phyloP scores from a whole-genome alignment of 2,329 filamentous ascomycete genomes.

The Fusarium nematophilum region DNA sequence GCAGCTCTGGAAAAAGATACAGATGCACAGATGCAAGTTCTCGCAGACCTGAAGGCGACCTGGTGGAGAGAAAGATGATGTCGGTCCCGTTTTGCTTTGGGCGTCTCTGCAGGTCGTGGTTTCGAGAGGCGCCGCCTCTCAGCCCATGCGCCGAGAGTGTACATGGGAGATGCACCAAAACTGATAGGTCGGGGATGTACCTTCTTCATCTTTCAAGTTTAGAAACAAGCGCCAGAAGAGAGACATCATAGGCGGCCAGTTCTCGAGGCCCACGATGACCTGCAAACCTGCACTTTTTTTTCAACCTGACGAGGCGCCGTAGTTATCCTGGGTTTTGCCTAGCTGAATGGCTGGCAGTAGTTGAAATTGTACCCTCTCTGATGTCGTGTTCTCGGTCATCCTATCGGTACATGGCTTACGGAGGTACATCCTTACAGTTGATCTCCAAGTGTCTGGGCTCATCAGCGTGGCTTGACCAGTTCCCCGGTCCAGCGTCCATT shows the following conservation, averaged over 20 bases:
- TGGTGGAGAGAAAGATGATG: constrained; percentile 25
- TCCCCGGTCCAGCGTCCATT: constrained; percentile 23
- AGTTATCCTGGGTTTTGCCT: not conserved
- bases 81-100: not conserved
- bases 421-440: not conserved
- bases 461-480: constrained; percentile 5
- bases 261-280: constrained; percentile 9
- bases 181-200: constrained; percentile 20
- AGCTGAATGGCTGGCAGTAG: constrained; percentile 12
- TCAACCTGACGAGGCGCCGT: constrained; percentile 1
- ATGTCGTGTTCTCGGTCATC: not conserved
- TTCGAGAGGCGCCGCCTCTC: constrained; percentile 41
- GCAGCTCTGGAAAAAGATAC: not conserved
- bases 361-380: not conserved
- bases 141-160: constrained; percentile 18
- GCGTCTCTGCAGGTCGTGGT: constrained; percentile 38
- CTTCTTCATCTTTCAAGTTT: constrained; percentile 21
- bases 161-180: not conserved
- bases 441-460: not conserved
- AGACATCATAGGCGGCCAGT: constrained; percentile 25
- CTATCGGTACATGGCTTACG: not conserved
- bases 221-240: constrained; percentile 36
- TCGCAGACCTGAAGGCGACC: constrained; percentile 22
- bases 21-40: constrained; percentile 3
- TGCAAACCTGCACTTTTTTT: constrained; percentile 9